Base-by-base conservation (phyloP, 192 early-diverging fungal species). In the Coemansia interrupta region DNA sequence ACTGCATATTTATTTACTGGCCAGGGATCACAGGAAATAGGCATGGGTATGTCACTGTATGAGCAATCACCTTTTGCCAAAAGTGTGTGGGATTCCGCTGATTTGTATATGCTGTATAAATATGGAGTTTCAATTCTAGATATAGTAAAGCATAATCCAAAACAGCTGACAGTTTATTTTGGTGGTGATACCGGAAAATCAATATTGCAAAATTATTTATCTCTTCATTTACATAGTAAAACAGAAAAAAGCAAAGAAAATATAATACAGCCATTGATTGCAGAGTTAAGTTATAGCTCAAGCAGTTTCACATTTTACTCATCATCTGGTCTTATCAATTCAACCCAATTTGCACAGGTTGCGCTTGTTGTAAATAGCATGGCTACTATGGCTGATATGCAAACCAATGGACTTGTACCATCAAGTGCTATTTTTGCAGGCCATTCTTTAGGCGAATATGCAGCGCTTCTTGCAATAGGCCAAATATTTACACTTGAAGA, bases 41-140 rank as follows among this genome's bases (percentile, higher is more conserved):
- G 91, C 50, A 97, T 97, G 95, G 95, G 95, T 55, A 95, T 97
- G 95, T 86, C 86, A 28, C 83, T 95, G 14, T 97, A 97, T 66
- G 82, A 78, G 18, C 80, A 84, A 45, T 94, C 92, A 0, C 63
- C 86, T 36, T 84, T 90, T 47, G 93, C 93, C 17, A 83, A 84
- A 52, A 82, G 81, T 17, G 82, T 95, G 59, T 97, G 95, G 95
- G 89, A 97, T 68, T 84, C 87, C 44, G 95, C 92, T 50, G 93
- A 95, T 61, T 38, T 54, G 4, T 89, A 95, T 73, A 90, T 94
- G 81, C 67, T 86, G 57, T 68, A 73, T 48, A 90, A 83, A 56
- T 95, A 92, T 70, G 92, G 87, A 14, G 81, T 97, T 57, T 90
- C 92, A 40, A 86, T 97, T 66, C 63, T 95, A 26, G 85, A 95